A percentile compares a stretch with the other conserved stretches of the same genome.
Evolutionary conservation across 1,139 yeast genomes (phyloP).

Genomic region (Pneumocystis canis): DNA sequence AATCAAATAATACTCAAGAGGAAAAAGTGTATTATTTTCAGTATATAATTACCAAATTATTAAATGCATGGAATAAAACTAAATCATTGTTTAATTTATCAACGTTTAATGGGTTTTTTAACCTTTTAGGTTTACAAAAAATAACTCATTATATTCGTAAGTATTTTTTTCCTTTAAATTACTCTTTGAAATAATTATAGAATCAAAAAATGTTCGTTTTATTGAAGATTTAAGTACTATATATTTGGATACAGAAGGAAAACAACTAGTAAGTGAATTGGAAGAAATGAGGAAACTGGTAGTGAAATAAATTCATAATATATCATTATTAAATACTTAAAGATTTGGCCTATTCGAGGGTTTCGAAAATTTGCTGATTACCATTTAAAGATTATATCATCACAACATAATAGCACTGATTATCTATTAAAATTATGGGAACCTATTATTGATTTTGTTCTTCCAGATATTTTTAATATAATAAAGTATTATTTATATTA

Average conservation of each 20-base stretch:
- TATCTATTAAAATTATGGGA: conserved; percentile 70
- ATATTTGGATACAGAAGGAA: conserved; percentile 85
- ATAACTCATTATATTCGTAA: conserved; percentile 81
- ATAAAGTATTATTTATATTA: conserved; percentile 85
- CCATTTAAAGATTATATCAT: conserved; percentile 58
- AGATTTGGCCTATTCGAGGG: conserved; percentile 73
- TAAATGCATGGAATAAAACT: conserved; percentile 85
- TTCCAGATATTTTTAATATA: conserved; percentile 79
- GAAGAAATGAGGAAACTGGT: conserved; percentile 20
- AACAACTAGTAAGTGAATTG: conserved; percentile 52
- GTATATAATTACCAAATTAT: conserved; percentile 80
- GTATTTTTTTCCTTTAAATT: conserved; percentile 24
- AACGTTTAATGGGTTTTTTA: conserved; percentile 97
- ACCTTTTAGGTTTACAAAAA: conserved; percentile 81
- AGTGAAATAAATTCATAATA: not conserved
- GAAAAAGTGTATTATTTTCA: conserved; percentile 63
- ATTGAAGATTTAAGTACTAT: conserved; percentile 60
- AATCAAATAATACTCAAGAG: conserved; percentile 49
- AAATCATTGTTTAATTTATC: conserved; percentile 70
- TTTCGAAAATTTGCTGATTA: conserved; percentile 90
- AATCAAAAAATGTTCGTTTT: conserved; percentile 42
- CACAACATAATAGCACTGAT: conserved; percentile 63
- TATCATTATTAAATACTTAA: not conserved
- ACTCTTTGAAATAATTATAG: not conserved
- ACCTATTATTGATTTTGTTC: conserved; percentile 79